Evolutionary conservation across 1,284 basidiomycete genomes (phyloP).

Genomic region (Trichosporon inkin): DNA sequence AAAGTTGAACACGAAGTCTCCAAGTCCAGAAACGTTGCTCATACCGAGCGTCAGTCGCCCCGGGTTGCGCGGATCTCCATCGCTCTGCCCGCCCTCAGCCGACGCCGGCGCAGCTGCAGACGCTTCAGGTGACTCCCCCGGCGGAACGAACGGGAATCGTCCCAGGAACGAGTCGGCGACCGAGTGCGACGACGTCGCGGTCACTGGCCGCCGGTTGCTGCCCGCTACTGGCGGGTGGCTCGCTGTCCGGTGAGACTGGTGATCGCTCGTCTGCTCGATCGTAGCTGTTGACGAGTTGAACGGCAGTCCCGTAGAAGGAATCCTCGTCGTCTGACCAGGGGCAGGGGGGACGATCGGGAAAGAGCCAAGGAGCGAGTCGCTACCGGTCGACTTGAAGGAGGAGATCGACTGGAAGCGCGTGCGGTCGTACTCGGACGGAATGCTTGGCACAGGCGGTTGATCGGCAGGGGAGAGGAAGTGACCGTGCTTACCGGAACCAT

Average conservation of each 20-base stretch:
- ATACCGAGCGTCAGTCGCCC: constrained; percentile 28
- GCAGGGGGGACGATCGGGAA: constrained; percentile 47
- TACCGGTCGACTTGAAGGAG: constrained; percentile 34
- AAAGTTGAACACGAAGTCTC: constrained; percentile 44
- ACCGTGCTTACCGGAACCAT: constrained; percentile 29
- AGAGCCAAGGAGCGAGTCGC: constrained; percentile 41
- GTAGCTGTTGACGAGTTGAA: constrained; percentile 14
- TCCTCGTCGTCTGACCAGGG: constrained; percentile 9
- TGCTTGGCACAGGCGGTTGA: constrained; percentile 17
- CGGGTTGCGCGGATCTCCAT: background rate
- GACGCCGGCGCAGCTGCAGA: background rate
- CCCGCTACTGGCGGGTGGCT: constrained; percentile 7
- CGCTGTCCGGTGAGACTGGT: constrained; percentile 6
- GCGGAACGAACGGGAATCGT: constrained; percentile 45
- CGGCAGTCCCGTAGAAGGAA: constrained; percentile 7
- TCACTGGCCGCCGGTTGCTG: constrained; percentile 16
- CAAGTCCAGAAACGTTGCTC: constrained; percentile 40
- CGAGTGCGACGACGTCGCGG: constrained; percentile 23
- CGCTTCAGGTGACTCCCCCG: constrained; percentile 29
- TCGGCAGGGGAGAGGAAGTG: constrained; percentile 9
- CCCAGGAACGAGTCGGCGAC: constrained; percentile 46
- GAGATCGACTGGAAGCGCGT: constrained; percentile 25
- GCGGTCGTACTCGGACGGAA: constrained; percentile 13
- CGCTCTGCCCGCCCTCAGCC: background rate
- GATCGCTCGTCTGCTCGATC: constrained; percentile 6